A percentile compares a stretch with the other conserved stretches of the same genome.
These are phyloP conservation scores for Aegilops longissima DNA, from an alignment of 176 grass and related monocot species.

Conservation along the genomic window DNA sequence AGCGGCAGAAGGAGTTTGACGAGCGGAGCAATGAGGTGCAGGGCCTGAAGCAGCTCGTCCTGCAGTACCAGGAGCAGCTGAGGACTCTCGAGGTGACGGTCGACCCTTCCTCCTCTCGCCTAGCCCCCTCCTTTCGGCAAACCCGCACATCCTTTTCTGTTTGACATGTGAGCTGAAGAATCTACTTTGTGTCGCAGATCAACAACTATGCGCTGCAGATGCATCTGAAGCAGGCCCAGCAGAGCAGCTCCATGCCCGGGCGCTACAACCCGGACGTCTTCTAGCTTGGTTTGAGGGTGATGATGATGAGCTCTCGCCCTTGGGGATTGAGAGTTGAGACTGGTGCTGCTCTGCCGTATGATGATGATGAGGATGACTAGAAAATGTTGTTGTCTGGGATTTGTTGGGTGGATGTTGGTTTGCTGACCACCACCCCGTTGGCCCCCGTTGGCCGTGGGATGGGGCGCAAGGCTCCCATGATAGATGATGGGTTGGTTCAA, in stretches of 20 bases:
- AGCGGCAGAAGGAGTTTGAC: conserved; percentile 73
- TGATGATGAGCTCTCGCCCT: not conserved
- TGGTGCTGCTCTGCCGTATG: not conserved
- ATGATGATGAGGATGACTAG: conserved; percentile 1
- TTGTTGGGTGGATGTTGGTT: conserved; percentile 3
- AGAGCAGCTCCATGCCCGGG: conserved; percentile 66
- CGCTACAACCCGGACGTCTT: conserved; percentile 77
- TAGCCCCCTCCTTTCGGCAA: not conserved
- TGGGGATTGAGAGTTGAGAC: not conserved
- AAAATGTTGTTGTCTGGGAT: not conserved
- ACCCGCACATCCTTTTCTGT: not conserved
- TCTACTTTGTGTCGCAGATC: conserved; percentile 44
- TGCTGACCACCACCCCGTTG: not conserved
- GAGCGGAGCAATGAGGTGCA: conserved; percentile 60
- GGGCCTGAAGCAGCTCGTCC: conserved; percentile 70
- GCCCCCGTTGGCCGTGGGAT: not conserved
- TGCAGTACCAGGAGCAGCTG: conserved; percentile 84
- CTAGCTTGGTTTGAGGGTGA: conserved; percentile 12
- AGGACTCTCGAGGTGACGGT: conserved; percentile 69
- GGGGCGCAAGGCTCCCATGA: not conserved
- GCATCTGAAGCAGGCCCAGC: conserved; percentile 87
- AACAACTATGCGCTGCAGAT: conserved; percentile 80
- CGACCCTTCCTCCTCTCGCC: too few relatives aligned
- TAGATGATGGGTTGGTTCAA: not conserved
- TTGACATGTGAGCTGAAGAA: not conserved